Base-by-base conservation (phyloP, 2,329 filamentous ascomycete species). In the Penicillium sumatraense region DNA sequence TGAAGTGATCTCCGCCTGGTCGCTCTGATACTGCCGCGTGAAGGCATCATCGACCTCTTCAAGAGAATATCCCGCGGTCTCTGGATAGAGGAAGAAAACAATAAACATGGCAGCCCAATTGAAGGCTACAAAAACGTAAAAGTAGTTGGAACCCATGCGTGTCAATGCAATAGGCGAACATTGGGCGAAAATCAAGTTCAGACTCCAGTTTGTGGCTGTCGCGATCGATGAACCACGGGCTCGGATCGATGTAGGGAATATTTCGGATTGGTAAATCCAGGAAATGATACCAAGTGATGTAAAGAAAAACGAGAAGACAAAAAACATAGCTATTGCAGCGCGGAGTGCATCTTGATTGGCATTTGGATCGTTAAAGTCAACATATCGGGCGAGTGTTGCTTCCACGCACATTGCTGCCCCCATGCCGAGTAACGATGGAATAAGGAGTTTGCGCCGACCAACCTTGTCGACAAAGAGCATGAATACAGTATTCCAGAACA, bases 111-210 rank as follows among this genome's bases (percentile, higher is more conserved):
- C 78, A 14, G 73, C 71, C 64, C 80, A 71, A 56, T 81, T 82
- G 63, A 82, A 80, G 6, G 75, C 79, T 38, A 76, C 75, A 62
- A 81, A 81, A 11, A 76, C 69, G 61, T 80, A 81, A 41, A 80
- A 83, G 62, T 81, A 84, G 18, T 71, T 66, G 58, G 81, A 83
- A 0, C 74, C 76, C 16, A 81, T 67, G 1, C 59, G 65, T 0
- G 68, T 70, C 3, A 80, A 67, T 0, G 78, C 80, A 23, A 73
- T 71, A 0, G 80, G 81, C 3, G 75, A 77, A 57, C 80, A 81
- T 53, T 82, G 79, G 6, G 77, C 76, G 54, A 83, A 80, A 18
- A 83, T 66, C 3, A 83, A 67, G 55, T 76, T 80, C 21, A 78
- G 51, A 13, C 69, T 68, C 78, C 78, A 81, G 56, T 80, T 80